These are phyloP conservation scores for Macrolepiota albuminosa DNA, from an alignment of 768 basidiomycete species.

Conservation along the genomic window DNA sequence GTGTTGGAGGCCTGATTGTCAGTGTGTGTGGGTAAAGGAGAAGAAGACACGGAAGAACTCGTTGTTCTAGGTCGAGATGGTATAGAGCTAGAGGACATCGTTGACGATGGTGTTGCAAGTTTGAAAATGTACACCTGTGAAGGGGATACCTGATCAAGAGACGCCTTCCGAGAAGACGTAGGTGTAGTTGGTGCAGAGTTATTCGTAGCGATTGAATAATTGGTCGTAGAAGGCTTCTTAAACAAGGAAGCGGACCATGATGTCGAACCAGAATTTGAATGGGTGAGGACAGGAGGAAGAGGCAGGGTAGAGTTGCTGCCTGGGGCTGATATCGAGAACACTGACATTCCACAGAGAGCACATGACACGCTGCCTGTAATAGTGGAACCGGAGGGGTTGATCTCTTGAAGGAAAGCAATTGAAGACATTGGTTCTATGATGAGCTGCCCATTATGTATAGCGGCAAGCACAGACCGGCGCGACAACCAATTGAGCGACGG, in stretches of 20 bases:
- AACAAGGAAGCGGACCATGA: slow-evolving; percentile 58
- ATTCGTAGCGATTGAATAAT: slow-evolving; percentile 23
- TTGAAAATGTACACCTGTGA: slow-evolving; percentile 68
- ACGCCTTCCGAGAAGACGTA: slow-evolving; percentile 18
- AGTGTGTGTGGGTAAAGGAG: slow-evolving; percentile 26
- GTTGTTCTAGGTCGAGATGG: slow-evolving; percentile 19
- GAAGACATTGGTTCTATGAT: slow-evolving; percentile 82
- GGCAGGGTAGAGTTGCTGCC: slow-evolving; percentile 21
- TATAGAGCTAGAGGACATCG: slow-evolving; percentile 29
- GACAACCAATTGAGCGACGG: slow-evolving; percentile 94
- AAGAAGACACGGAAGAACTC: slow-evolving; percentile 16
- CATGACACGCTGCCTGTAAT: slow-evolving; percentile 57
- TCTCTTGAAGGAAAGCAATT: slow-evolving; percentile 52
- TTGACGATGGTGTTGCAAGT: slow-evolving; percentile 34
- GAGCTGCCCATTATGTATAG: slow-evolving; percentile 85
- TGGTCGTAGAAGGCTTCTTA: slow-evolving; percentile 38
- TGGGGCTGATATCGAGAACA: slow-evolving; percentile 36
- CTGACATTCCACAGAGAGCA: slow-evolving; percentile 69
- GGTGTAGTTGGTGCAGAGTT: slow-evolving; percentile 28
- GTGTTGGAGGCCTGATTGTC: slow-evolving; percentile 16
- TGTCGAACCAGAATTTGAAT: slow-evolving; percentile 26
- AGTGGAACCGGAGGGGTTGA: slow-evolving; percentile 41
- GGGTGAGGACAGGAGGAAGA: slow-evolving; percentile 27
- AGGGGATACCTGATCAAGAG: slow-evolving; percentile 24
- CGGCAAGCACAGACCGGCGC: slow-evolving; percentile 74